Evolutionary conservation across 345 rosid species (phyloP), one percentile per base, ranked within the genome.

Genomic region (Dimocarpus longan): DNA sequence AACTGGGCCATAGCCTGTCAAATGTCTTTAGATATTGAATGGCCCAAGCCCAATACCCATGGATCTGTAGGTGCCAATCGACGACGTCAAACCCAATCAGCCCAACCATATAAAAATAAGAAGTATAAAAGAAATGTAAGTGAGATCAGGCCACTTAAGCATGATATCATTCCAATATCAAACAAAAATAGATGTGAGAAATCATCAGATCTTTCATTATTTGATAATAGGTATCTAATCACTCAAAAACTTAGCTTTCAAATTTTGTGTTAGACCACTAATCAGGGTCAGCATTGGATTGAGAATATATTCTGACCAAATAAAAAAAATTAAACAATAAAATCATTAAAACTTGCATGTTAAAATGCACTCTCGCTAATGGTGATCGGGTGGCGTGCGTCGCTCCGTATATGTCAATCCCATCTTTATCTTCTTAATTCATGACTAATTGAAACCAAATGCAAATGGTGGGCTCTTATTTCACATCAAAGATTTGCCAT

Each of bases 401-500:
- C n/a, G 50, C 32, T n/a, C 6, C 65, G 12, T 46, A 46, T 5
- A 7, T 11, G 52, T 46, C 52, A 46, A 46, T 46, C 52, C 3
- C 52, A 44, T 44, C 1, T 44, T 57, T 59, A 18, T 59, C 3
- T 59, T 59, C 65, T 22, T 10, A 21, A 60, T 60, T 10, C 22
- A 60, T 60, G 65, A 60, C 19, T 60, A 22, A n/a, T 57, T 57
- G 63, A 57, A 5, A 11, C 6, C 68, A 11, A 65, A 28, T 37
- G 43, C 18, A 26, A 37, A 65, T 50, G 74, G 43, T 50, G 63
- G 74, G 63, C 6, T 69, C 74, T 52, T 13, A 50, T 71, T 60
- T 71, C 22, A 50, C 42, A 26, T 71, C 63, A 52, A 13, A 24
- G 62, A 50, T 46, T 26, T 26, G 13, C 40, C 32, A 1, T 12